Base-by-base conservation (phyloP, 2,329 filamentous ascomycete species). In the Phaeosphaeriaceae sp. region DNA sequence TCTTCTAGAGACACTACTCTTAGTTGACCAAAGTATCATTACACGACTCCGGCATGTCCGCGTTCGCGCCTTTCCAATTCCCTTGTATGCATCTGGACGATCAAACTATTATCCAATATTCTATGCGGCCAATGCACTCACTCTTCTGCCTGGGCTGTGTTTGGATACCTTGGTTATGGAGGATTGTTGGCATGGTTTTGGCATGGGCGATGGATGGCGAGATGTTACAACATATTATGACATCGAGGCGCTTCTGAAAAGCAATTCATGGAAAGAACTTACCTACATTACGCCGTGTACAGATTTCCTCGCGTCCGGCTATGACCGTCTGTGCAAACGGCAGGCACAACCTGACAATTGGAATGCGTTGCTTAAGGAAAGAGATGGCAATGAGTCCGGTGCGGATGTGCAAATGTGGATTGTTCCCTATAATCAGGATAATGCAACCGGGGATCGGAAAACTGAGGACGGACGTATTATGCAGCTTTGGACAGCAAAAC, bases 181-280 rank as follows among this genome's bases (percentile, higher is more conserved):
- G 17, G 70, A 73, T 37, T 63, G 62, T 32, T 72, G 68, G 58
- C 70, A 73, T 46, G 68, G 66, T n/a, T 65, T 66, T 36, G 69
- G 67, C 4, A 46, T 69, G 36, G 61, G 63, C 15, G 68, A 70
- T 37, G 62, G 63, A 15, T 72, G 66, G 66, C 64, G 67, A 42
- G 67, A 72, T 46, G 58, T 69, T 6, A 68, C 64, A 1, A 72
- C 69, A 3, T 72, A 72, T 29, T 63, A 67, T 37, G 68, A 72
- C 29, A 64, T 72, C 21, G 69, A 72, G 46, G 48, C 50, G 3
- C 49, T 73, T 3, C 39, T 72, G 30, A 62, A 64, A 6, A 61
- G 68, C 50, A 60, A 70, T 29, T 69, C 59, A 1, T 73, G 70
- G 70, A 69, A 58, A 44, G 64, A 66, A 18, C 56, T 72, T 11